phyloP scores from a whole-genome alignment of 2,329 filamentous ascomycete genomes.

The Parasarocladium wereldwijsianum region DNA sequence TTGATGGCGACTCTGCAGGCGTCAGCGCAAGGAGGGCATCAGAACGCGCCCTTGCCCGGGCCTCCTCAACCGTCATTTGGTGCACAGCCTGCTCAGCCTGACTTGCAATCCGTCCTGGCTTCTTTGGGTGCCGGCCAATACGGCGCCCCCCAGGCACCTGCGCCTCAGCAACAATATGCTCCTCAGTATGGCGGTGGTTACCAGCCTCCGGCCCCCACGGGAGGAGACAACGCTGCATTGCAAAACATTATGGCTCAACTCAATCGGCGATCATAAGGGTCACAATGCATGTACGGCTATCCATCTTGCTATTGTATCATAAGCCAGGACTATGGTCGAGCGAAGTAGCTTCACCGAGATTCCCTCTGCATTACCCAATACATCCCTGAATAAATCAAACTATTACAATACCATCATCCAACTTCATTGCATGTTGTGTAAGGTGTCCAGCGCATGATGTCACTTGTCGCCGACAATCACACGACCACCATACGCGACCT shows the following conservation, averaged over 20 bases:
- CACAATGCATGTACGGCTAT: constrained; percentile 22
- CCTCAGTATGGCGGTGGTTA: constrained; percentile 17
- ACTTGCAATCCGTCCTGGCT: constrained; percentile 31
- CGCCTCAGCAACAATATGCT: constrained; percentile 14
- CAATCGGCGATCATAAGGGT: constrained; percentile 47
- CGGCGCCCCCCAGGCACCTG: constrained; percentile 10
- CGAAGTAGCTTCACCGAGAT: no score
- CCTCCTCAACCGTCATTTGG: not conserved
- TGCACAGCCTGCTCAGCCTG: constrained; percentile 15
- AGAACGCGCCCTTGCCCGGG: constrained; percentile 6
- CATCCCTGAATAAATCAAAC: no score
- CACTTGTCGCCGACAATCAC: not conserved
- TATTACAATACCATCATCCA: no score
- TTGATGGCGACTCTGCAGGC: constrained; percentile 44
- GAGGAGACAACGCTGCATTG: constrained; percentile 19
- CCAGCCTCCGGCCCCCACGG: constrained; percentile 11
- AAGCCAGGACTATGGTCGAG: no score
- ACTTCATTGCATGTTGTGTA: no score
- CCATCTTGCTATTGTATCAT: no score
- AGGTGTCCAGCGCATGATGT: no score
- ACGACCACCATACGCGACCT: constrained; percentile 2
- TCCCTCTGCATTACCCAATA: no score
- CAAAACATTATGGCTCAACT: constrained; percentile 65
- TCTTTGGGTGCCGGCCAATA: constrained; percentile 18
- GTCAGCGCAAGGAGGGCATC: constrained; percentile 9